Base-by-base conservation (phyloP, 768 basidiomycete genomes). In the Mycena pura region DNA sequence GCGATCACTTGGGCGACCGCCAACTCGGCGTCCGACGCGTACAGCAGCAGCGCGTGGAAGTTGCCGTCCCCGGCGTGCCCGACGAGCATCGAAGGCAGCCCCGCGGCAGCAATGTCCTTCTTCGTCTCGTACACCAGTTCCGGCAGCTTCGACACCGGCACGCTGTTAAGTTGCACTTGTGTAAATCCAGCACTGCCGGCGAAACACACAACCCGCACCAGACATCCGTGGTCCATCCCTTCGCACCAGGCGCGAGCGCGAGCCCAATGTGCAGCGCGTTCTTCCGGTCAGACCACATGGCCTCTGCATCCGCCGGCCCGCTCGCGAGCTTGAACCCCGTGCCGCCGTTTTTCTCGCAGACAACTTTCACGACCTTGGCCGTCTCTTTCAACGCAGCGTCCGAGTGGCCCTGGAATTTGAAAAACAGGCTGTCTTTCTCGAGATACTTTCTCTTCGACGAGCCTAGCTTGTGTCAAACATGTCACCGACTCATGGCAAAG, bases 381-480 rank as follows among this genome's bases (percentile, higher is more conserved):
- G 87, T 86, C 64, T 90, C 89, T 2, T 77, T 70, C n/a, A 93
- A 74, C 3, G 87, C 82, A 2, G 80, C 75, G 1, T 78, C 76
- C 1, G 87, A 83, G 9, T 87, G 82, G 11, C 91, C 91, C 67
- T 93, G 91, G 72, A 96, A 87, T 72, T 95, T 93, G 83, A 96
- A 91, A 77, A 94, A 93, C 11, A 96, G 80, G 21, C 84, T 86
- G 70, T 93, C 91, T 25, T 76, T 78, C 52, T 83, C 85, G 1
- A 84, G 83, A 74, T 87, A 93, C 60, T 81, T 81, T 38, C 78
- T 81, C 34, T 72, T 72, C 27, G 84, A 87, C 6, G 46, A 46
- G 28, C 63, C 63, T 64, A 21, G 3, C 5, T 19, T 31, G 34
- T 5, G 28, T 36, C 40, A 21, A 21, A 24, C 14, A 31, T n/a